Percentiles rank a stretch among this genome's conserved stretches.
These are phyloP conservation scores for Penicillium diatomitis DNA, from an alignment of 495 filamentous ascomycete genomes.

Conservation along the genomic window DNA sequence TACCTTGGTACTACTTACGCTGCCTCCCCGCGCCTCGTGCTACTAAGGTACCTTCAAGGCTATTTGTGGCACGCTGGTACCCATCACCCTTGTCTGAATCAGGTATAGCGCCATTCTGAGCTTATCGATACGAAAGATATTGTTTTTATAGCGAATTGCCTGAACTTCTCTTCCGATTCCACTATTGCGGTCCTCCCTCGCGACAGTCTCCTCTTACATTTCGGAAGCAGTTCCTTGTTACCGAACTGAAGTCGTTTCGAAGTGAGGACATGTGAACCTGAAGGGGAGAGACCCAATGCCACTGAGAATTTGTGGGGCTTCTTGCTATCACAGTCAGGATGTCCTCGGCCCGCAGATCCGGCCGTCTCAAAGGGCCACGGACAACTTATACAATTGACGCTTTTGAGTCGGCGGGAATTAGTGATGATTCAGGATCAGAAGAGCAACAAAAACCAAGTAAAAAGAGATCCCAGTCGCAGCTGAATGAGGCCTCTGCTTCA, in stretches of 20 bases:
- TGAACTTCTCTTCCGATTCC: no score
- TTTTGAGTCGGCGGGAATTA: constrained; percentile 23
- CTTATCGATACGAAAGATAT: neutral
- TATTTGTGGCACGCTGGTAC: no score
- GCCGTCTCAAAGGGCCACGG: constrained; percentile 21
- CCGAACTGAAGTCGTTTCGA: no score
- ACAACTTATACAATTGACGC: constrained; percentile 30
- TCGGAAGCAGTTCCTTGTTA: no score
- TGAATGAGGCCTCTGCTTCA: constrained; percentile 16
- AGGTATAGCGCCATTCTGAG: constrained; percentile 3
- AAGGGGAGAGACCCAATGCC: neutral
- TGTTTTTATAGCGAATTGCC: no score
- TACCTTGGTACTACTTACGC: no score
- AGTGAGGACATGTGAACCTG: neutral
- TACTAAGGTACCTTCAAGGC: no score
- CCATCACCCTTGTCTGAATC: neutral
- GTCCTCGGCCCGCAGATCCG: constrained; percentile 30
- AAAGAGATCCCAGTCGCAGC: constrained; percentile 11
- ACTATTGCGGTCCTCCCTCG: no score
- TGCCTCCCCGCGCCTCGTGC: no score
- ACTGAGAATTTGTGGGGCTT: neutral
- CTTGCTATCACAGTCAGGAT: constrained; percentile 8
- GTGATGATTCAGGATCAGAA: constrained; percentile 21
- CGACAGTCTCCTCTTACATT: no score
- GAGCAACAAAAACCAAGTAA: neutral